Percentiles rank a stretch among this genome's conserved stretches.
These are phyloP conservation scores for Paraphoma chrysanthemicola DNA, from an alignment of 2,329 filamentous ascomycete genomes.

Conservation along the genomic window DNA sequence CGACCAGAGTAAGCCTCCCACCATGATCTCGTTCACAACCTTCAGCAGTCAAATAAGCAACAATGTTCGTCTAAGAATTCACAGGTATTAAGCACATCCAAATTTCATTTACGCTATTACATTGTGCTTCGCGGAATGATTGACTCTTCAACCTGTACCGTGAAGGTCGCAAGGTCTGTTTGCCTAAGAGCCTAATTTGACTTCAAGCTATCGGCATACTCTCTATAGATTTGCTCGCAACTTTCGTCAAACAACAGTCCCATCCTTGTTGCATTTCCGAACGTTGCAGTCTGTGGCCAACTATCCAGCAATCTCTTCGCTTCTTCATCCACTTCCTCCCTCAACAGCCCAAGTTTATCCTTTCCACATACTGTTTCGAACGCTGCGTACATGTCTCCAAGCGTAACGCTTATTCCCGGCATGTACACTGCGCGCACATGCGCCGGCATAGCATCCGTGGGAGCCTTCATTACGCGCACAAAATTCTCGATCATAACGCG, in stretches of 20 bases:
- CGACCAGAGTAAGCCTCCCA: too few species aligned
- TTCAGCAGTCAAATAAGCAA: too few species aligned
- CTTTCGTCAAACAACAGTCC: conserved; percentile 9
- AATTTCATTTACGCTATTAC: too few species aligned
- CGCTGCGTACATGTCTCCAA: conserved; percentile 62
- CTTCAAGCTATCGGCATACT: conserved; percentile 12
- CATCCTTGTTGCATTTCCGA: conserved; percentile 8
- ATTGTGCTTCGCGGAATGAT: too few species aligned
- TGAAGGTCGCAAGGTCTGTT: too few species aligned
- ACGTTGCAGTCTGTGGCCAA: conserved; percentile 8
- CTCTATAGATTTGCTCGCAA: conserved; percentile 11
- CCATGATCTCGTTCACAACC: too few species aligned
- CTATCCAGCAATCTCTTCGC: conserved; percentile 7
- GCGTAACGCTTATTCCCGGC: conserved; percentile 58
- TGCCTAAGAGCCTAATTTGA: background rate
- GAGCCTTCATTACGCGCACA: conserved; percentile 56
- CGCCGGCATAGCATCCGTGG: conserved; percentile 52
- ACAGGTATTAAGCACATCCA: too few species aligned
- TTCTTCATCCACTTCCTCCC: conserved; percentile 41
- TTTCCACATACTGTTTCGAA: conserved; percentile 59
- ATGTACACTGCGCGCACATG: conserved; percentile 41
- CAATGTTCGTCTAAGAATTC: too few species aligned
- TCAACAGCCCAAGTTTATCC: conserved; percentile 56
- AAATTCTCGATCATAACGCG: conserved; percentile 61
- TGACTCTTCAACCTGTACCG: too few species aligned